These are phyloP conservation scores for Rhynchospora tenuis DNA, from an alignment of 176 grass and related monocot species.

Conservation along the genomic window DNA sequence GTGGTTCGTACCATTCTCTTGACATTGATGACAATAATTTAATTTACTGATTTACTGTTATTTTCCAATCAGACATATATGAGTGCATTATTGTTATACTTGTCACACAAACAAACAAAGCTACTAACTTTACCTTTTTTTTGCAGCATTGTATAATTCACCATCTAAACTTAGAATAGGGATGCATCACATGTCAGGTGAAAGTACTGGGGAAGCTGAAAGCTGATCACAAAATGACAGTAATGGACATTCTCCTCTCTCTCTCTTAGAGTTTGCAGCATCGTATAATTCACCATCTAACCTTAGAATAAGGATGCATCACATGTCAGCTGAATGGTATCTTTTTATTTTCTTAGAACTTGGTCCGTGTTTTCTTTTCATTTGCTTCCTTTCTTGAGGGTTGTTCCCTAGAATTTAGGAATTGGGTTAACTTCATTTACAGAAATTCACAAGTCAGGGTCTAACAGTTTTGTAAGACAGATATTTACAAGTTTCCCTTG, in stretches of 20 bases:
- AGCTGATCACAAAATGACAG: constrained; percentile 54
- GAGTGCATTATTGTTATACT: no score
- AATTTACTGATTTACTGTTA: no score
- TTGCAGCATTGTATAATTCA: no score
- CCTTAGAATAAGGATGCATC: constrained; percentile 88
- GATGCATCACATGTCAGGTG: no score
- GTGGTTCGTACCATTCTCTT: no score
- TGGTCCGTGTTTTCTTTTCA: background rate
- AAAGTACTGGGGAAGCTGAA: constrained; percentile 91
- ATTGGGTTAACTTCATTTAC: background rate
- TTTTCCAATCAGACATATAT: no score
- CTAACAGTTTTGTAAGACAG: background rate
- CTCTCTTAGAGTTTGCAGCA: constrained; percentile 93
- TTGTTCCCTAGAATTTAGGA: background rate
- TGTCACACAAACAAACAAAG: no score
- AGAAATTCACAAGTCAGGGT: background rate
- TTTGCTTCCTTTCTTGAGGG: background rate
- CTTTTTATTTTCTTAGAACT: background rate
- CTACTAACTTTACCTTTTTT: no score
- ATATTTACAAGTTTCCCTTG: constrained; percentile 1
- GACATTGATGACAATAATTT: no score
- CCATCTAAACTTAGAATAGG: no score
- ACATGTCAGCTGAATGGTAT: constrained; percentile 83
- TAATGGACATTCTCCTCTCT: constrained; percentile 94
- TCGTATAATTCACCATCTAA: constrained; percentile 95